Base-by-base conservation (phyloP, 805 yeast species). In the Wickerhamiella spandovensis region DNA sequence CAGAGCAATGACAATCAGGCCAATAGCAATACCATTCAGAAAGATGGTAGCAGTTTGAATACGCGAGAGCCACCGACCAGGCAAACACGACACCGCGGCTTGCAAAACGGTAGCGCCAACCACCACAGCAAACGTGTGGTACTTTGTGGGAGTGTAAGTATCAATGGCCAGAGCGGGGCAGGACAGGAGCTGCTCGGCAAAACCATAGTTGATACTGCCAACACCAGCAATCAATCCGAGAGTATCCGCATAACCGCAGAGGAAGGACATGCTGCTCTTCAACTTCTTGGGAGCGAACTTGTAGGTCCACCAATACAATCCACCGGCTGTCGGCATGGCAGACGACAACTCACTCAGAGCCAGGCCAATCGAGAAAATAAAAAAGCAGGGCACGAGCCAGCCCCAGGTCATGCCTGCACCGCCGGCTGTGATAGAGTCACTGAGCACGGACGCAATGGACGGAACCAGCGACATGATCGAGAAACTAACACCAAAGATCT, bases 291-390 rank as follows among this genome's bases (percentile, higher is more conserved):
- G 85, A 30, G 86, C 77, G 61, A 77, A 81, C 59, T 78, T 73
- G 61, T 72, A 76, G 2, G 83, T 76, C 78, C 82, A 78, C 62
- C 75, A 78, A 59, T 79, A 82, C 44, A 81, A 66, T 13, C 87
- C 87, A 49, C 87, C 87, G 23, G 83, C 76, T 0, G 87, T 81
- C 24, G 89, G 87, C 54, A 79, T 74, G 2, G 84, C 75, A 24
- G 80, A 73, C 1, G 81, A 82, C 55, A 79, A 62, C 58, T 79
- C 81, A 4, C 83, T 71, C 79, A 82, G 75, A 13, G 80, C 69
- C 7, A 73, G 54, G 21, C 84, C 85, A 24, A 78, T 72, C 15
- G 69, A 60, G 43, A 79, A 60, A 49, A 81, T 77, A 56, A 78
- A 76, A 15, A 69, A 51, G 9, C 78, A 72, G 25, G 83, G 72